Conservation (phyloP, 257 asterid species). For the Echium plantagineum region DNA sequence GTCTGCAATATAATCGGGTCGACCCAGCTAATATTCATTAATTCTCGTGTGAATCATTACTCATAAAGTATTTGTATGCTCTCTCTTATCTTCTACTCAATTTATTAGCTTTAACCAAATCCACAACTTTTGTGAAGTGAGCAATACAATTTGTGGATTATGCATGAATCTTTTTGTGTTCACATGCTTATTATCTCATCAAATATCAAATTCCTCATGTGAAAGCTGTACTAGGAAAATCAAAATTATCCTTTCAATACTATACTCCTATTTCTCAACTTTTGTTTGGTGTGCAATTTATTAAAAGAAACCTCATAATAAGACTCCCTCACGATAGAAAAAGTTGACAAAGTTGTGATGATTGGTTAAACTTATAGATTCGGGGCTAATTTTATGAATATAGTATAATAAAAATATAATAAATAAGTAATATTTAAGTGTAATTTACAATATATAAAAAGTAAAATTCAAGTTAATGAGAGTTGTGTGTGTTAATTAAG, state of each 20-base stretch:
- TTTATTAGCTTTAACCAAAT: neutral
- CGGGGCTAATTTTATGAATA: no score
- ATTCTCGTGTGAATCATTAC: neutral
- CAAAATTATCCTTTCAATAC: neutral
- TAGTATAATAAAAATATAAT: no score
- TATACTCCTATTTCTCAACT: no score
- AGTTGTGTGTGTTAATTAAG: no score
- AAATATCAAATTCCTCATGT: neutral
- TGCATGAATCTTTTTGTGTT: neutral
- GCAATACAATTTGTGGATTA: neutral
- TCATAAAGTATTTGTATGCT: neutral
- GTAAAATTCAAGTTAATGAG: no score
- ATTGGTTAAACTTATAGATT: no score
- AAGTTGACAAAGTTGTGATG: no score
- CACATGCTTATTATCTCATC: neutral
- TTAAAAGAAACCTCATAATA: no score
- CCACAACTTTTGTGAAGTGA: neutral
- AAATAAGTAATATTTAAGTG: no score
- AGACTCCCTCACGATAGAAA: no score
- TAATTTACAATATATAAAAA: no score
- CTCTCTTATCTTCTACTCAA: neutral
- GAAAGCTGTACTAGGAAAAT: neutral
- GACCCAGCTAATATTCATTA: neutral
- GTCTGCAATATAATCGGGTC: neutral
- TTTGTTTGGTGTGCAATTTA: no score